Base-by-base conservation (phyloP, 2,329 filamentous ascomycete genomes). In the Neophaeococcomyces aloes region DNA sequence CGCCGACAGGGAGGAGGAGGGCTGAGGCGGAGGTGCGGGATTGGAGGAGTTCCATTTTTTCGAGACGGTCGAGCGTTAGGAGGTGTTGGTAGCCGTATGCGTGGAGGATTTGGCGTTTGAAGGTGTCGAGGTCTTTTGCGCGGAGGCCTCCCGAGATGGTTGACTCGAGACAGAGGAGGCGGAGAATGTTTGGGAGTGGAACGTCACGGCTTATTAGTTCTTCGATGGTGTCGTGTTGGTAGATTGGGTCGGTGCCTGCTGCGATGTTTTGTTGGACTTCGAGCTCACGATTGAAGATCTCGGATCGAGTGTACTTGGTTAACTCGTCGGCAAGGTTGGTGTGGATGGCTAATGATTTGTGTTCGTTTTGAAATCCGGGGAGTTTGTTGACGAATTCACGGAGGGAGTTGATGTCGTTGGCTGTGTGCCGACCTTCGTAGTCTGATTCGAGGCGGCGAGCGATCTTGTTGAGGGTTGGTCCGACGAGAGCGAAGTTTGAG, bases 201-300 rank as follows among this genome's bases (percentile, higher is more conserved):
- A 84, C 79, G 54, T 88, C 83, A 48, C 88, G 82, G 10, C 87
- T 81, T 53, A 98, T 93, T n/a, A 98, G 73, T 61, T 98, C 91
- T 61, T 93, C 88, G 40, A 98, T 88, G 2, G 78, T 78, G 40
- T 94, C 86, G 56, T 94, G 86, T 58, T 96, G 87, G 18, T 83
- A 84, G 10, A 79, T 84, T 5, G 89, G 84, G 60, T 96, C 91
- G 7, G 85, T 79, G 25, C 89, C 89, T 0, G 88, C 88, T 18
- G 87, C 88, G 34, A 96, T 75, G 58, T 94, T 95, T 60, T 98
- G 91, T 60, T 98, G 91, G 3, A 96, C 84, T 65, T 96, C 91
- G 1, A 98, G 71, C 30, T 87, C 70, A 48, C 85, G 83, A 52
- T 82, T 85, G 68, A 98, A 98, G 45, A 84, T 76, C 56, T 96